Percentiles rank a stretch among this genome's conserved stretches.
Conservation (phyloP, 2,329 filamentous ascomycete species). For the Colletotrichum sp. region DNA sequence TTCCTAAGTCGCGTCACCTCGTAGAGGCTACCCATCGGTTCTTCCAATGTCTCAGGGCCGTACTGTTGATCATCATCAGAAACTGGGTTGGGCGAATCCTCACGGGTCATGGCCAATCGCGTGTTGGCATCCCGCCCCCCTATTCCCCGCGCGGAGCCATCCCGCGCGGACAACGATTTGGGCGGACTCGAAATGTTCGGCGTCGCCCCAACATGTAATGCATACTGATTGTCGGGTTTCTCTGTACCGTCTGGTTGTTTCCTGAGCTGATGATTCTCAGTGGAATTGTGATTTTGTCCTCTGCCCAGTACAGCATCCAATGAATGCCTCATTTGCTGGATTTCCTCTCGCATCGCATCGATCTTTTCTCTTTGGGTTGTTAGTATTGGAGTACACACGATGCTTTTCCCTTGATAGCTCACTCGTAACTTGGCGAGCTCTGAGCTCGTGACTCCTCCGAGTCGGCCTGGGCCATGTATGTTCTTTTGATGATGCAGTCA, state of each 20-base stretch:
- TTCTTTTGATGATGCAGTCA: not conserved
- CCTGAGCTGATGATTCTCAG: not conserved
- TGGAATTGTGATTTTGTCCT: rapidly evolving
- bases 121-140: not conserved
- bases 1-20: conserved; percentile 55
- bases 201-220: not conserved
- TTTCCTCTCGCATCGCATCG: not conserved
- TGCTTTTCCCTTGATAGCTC: not conserved
- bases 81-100: not conserved
- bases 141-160: not conserved
- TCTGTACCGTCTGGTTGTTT: rapidly evolving
- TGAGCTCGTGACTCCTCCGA: not conserved
- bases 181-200: not conserved
- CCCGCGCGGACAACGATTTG: not conserved
- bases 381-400: not conserved
- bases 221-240: rapidly evolving
- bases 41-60: conserved; percentile 33
- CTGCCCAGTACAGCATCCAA: not conserved
- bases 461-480: not conserved
- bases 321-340: not conserved
- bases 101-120: not conserved
- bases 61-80: conserved; percentile 25
- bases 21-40: conserved; percentile 59
- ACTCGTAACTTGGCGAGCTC: not conserved
- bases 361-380: not conserved